Base-by-base conservation (phyloP, 257 asterid genomes). In the Nicotiana tabacum region DNA sequence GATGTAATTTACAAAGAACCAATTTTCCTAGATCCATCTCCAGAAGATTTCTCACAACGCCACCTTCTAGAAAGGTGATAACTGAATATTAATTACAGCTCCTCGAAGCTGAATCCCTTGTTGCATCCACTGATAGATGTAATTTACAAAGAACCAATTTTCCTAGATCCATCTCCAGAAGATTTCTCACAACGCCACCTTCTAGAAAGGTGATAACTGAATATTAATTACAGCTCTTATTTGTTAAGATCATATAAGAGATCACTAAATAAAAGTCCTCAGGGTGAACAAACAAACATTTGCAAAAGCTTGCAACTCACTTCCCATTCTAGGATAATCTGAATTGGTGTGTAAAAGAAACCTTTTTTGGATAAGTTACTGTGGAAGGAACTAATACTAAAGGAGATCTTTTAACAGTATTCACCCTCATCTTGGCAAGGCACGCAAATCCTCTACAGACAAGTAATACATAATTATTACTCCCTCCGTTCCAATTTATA, bases 151-250 rank as follows among this genome's bases (percentile, higher is more conserved):
- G 55, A 68, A 68, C 56, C 32, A 68, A 68, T 68, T 18, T 68
- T 68, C 77, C 18, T 37, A 2, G 77, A 48, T 35, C 30, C 77
- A 68, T 37, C 77, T 68, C 21, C 29, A 33, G 5, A 68, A 35
- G 32, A 68, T 33, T 37, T 37, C 56, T 37, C 18, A 12, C 77
- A 18, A 66, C 13, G 27, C 1, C 51, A 66, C 27, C 76, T 33
- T 66, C 76, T 66, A 66, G 76, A 66, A 65, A 68, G 55, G 30
- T 68, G 77, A 68, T 18, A 51, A 68, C 77, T 18, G 32, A 68
- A 68, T 35, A 68, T 17, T 33, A 35, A 39, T n/a, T 33, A 1
- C 53, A 67, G 7, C 51, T 67, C 53, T 67, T 32, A 67, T 48
- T 66, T 32, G 17, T 18, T 35, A 33, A 67, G 29, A 35, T 35